Base-by-base conservation (phyloP, 306 rosid species). In the Vicia sativa region DNA sequence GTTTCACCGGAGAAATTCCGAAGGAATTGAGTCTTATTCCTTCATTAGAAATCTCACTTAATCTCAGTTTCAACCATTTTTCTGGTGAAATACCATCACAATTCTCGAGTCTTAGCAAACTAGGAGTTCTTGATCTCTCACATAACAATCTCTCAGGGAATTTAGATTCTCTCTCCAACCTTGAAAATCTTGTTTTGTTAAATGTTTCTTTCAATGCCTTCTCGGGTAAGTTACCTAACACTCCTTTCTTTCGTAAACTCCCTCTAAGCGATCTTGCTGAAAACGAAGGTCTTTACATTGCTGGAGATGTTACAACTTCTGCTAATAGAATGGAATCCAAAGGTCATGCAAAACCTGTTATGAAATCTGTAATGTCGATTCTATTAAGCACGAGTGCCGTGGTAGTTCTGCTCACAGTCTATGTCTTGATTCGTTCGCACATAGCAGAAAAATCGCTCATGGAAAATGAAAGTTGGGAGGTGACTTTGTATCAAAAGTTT, bases 51-150 rank as follows among this genome's bases (percentile, higher is more conserved):
- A 95, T 95, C 75, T 81, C 96, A 39, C 95, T 95, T 65, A 95
- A 95, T 72, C 83, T 95, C 12, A 90, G 97, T 76, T 78, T 13
- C 39, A 95, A 95, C 84, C 83, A 75, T 37, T 77, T 95, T 65
- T 90, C 97, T 2, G 99, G 99, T 49, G 72, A 83, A 69, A 85
- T 95, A 45, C 99, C 99, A 34, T 46, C 78, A 2, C 77, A 87
- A 16, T 84, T 90, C 69, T 85, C 99, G 23, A 65, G 77, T 41
- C 92, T 95, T 6, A 76, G 41, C 63, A 90, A 79, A 79, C 82
- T 95, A 45, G 95, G 91, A 67, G 76, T 82, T 13, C 96, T 95
- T 76, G 99, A 95, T 76, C 76, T 95, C 70, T 95, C 99, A 64
- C 95, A 85, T 78, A 95, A 95, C 89, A 79, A 77, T 56, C 92